Conservation (phyloP, 1,139 yeast species). For the Candida sanyaensis region DNA sequence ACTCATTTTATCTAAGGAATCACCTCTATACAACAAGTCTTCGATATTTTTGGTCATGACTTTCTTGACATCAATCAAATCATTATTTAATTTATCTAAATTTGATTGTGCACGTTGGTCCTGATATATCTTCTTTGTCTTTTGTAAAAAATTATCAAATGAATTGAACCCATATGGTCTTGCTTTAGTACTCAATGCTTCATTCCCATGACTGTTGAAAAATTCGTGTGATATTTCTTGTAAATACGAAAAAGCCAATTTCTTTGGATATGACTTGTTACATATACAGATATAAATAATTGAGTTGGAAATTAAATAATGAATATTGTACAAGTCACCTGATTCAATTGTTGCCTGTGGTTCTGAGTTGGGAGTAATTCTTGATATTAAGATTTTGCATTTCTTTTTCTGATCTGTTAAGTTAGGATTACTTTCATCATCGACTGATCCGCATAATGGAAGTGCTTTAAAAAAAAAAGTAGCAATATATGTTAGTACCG, state of each 20-base stretch:
- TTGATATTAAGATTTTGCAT: constrained; percentile 72
- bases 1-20: constrained; percentile 87
- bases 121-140: constrained; percentile 85
- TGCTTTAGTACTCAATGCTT: constrained; percentile 59
- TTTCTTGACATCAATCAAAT: constrained; percentile 88
- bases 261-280: constrained; percentile 80
- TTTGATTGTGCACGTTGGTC: constrained; percentile 91
- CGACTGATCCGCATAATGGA: constrained; percentile 92
- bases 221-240: constrained; percentile 84
- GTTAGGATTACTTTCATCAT: constrained; percentile 59
- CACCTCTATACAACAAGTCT: constrained; percentile 92
- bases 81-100: constrained; percentile 81
- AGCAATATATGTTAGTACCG: constrained; percentile 1
- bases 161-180: constrained; percentile 91
- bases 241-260: constrained; percentile 84
- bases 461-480: constrained; percentile 48
- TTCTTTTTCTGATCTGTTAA: constrained; percentile 81
- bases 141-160: constrained; percentile 79
- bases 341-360: constrained; percentile 85
- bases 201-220: constrained; percentile 73
- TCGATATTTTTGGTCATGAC: constrained; percentile 97
- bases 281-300: constrained; percentile 78
- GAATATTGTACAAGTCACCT: constrained; percentile 66
- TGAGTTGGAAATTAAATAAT: constrained; percentile 64
- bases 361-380: constrained; percentile 80